These are phyloP conservation scores for Delonix regia DNA, from an alignment of 306 rosid genomes.

Conservation along the genomic window DNA sequence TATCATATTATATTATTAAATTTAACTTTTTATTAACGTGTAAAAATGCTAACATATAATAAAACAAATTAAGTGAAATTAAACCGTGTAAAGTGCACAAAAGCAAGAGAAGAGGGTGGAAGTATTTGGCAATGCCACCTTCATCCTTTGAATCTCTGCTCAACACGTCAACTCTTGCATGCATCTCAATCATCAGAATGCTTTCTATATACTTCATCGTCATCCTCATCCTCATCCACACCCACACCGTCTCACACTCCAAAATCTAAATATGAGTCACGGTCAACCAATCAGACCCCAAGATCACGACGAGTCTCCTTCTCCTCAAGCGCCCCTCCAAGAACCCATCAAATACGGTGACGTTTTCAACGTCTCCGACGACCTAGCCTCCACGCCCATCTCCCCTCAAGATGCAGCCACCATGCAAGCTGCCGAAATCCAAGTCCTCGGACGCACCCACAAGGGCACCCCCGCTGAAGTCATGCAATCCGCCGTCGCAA, in stretches of 20 bases:
- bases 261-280: constrained; percentile 30
- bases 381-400: constrained; percentile 44
- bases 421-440: constrained; percentile 50
- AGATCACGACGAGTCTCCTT: background rate
- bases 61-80: too few relatives aligned
- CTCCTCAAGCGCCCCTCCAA: background rate
- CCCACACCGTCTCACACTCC: background rate
- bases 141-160: background rate
- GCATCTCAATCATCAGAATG: background rate
- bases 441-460: constrained; percentile 44
- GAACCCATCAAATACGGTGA: constrained; percentile 53
- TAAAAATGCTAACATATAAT: too few relatives aligned
- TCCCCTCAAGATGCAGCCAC: constrained; percentile 43
- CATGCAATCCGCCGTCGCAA: constrained; percentile 50
- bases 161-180: background rate
- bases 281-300: constrained; percentile 29
- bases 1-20: too few relatives aligned
- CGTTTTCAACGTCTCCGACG: constrained; percentile 51
- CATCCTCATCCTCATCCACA: too few relatives aligned
- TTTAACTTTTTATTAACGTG: too few relatives aligned
- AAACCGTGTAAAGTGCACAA: background rate
- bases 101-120: background rate
- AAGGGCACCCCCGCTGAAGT: constrained; percentile 46
- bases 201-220: background rate
- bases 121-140: background rate